These are phyloP conservation scores for Lagenidium giganteum DNA, from an alignment of 352 stramenopile genomes.

Conservation along the genomic window DNA sequence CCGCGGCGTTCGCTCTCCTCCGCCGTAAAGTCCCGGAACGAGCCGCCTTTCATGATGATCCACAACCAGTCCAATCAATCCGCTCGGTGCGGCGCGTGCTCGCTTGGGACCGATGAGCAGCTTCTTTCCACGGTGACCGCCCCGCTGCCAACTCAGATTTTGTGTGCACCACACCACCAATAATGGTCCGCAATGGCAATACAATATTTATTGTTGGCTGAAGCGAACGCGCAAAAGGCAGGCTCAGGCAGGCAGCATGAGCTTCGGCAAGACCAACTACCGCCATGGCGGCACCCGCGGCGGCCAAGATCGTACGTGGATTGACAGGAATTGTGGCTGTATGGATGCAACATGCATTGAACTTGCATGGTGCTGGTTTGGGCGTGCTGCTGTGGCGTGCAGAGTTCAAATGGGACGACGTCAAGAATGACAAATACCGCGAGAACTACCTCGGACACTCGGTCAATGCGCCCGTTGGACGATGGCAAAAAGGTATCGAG, in stretches of 20 bases:
- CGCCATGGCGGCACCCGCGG: constrained; percentile 81
- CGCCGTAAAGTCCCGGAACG: constrained; percentile 21
- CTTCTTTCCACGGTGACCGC: too few relatives aligned
- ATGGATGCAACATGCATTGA: constrained; percentile 2
- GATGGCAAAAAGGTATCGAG: constrained; percentile 86
- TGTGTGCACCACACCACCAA: constrained; percentile 9
- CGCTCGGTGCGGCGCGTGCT: neutral
- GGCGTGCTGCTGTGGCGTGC: neutral
- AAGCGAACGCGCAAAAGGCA: too few relatives aligned
- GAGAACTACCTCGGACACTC: constrained; percentile 91
- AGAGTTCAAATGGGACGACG: constrained; percentile 93
- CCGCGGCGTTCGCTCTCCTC: neutral
- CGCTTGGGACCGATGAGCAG: too few relatives aligned
- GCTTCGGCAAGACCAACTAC: constrained; percentile 84
- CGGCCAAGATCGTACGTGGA: constrained; percentile 75
- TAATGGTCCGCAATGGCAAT: neutral
- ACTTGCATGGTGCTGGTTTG: neutral
- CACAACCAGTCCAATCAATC: neutral
- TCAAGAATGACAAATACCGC: constrained; percentile 91
- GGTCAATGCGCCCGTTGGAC: constrained; percentile 79
- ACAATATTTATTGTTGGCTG: too few relatives aligned
- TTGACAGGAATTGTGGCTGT: neutral
- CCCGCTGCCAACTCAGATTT: too few relatives aligned
- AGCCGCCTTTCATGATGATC: constrained; percentile 25
- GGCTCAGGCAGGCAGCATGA: constrained; percentile 40